Evolutionary conservation across 495 filamentous ascomycete genomes (phyloP).

Genomic region (Glonium stellatum): DNA sequence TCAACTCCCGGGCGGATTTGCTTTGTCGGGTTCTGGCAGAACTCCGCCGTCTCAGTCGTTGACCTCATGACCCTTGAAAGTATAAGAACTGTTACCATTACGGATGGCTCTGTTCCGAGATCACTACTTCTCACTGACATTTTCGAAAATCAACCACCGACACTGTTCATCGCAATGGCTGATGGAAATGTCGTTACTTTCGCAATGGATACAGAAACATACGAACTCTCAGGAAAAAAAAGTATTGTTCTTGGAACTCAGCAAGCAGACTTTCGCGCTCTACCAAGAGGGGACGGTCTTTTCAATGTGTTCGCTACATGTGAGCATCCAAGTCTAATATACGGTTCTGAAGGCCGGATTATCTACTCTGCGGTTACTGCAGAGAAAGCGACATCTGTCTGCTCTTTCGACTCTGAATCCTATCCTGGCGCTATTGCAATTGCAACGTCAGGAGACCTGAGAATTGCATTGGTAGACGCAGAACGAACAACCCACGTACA

Average conservation of each 20-base stretch:
- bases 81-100: conserved; percentile 54
- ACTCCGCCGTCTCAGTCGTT: conserved; percentile 49
- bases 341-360: conserved; percentile 76
- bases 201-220: conserved; percentile 52
- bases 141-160: conserved; percentile 56
- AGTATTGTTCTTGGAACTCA: conserved; percentile 81
- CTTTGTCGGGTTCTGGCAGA: conserved; percentile 79
- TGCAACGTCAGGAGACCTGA: conserved; percentile 67
- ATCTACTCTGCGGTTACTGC: conserved; percentile 95
- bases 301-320: conserved; percentile 89
- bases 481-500: conserved; percentile 82
- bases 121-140: conserved; percentile 73
- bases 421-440: conserved; percentile 77
- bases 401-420: conserved; percentile 70
- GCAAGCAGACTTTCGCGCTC: conserved; percentile 67
- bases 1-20: conserved; percentile 47
- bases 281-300: conserved; percentile 57
- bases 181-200: conserved; percentile 90
- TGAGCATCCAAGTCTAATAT: conserved; percentile 89
- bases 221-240: conserved; percentile 62
- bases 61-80: conserved; percentile 56
- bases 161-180: conserved; percentile 86
- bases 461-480: conserved; percentile 74
- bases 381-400: conserved; percentile 71
- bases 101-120: conserved; percentile 59